These are phyloP conservation scores for Prototheca wickerhamii DNA, from an alignment of 163 green algal species.

Conservation along the genomic window DNA sequence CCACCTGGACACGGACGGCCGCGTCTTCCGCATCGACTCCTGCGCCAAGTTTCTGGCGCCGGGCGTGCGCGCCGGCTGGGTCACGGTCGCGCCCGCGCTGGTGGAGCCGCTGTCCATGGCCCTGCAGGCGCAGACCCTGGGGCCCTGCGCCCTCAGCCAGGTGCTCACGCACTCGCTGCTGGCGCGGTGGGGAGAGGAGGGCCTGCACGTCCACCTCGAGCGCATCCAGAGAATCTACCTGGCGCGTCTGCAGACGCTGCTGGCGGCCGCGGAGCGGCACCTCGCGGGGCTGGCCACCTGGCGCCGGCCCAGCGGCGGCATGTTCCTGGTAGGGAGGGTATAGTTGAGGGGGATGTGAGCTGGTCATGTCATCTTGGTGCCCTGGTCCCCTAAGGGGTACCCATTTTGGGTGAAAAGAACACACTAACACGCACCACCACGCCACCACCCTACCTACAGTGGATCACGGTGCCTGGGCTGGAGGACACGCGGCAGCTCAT, in stretches of 20 bases:
- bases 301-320: constrained; percentile 32
- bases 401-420: background rate
- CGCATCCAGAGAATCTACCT: constrained; percentile 37
- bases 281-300: constrained; percentile 24
- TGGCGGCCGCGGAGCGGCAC: constrained; percentile 12
- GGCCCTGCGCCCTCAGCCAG: constrained; percentile 36
- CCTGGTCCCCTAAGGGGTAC: background rate
- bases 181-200: constrained; percentile 42
- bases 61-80: constrained; percentile 56
- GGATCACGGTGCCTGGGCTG: background rate
- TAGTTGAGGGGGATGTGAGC: background rate
- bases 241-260: constrained; percentile 1
- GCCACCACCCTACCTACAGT: background rate
- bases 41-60: constrained; percentile 65
- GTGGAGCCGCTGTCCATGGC: constrained; percentile 39
- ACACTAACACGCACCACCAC: background rate
- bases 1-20: constrained; percentile 36
- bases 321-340: constrained; percentile 46
- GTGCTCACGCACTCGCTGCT: constrained; percentile 41
- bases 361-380: background rate
- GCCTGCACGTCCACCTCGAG: constrained; percentile 41
- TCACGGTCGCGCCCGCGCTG: constrained; percentile 37
- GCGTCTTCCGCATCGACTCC: constrained; percentile 60
- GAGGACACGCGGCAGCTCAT: background rate
- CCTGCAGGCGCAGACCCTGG: constrained; percentile 40